Conservation (phyloP, 1,139 yeast species). For the Suhomyces coccinellae region DNA sequence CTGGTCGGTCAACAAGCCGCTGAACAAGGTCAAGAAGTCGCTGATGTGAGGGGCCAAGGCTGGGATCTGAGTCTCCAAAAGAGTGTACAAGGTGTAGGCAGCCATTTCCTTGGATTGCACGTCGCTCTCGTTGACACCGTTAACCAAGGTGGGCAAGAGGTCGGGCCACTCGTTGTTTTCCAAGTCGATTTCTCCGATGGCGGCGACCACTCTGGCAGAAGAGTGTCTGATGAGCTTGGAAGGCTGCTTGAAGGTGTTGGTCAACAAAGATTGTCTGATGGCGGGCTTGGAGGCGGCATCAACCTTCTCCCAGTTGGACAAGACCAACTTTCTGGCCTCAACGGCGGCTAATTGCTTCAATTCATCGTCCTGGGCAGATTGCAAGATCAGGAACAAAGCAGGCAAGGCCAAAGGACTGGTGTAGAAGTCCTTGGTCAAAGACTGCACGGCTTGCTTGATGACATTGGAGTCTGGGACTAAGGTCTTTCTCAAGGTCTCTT, state of each 20-base stretch:
- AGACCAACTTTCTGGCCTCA: slow-evolving; percentile 84
- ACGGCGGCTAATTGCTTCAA: slow-evolving; percentile 89
- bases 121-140: slow-evolving; percentile 63
- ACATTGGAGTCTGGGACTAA: slow-evolving; percentile 74
- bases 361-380: slow-evolving; percentile 60
- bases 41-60: slow-evolving; percentile 61
- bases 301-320: slow-evolving; percentile 66
- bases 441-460: slow-evolving; percentile 79
- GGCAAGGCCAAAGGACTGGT: slow-evolving; percentile 73
- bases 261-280: slow-evolving; percentile 68
- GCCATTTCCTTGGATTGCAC: slow-evolving; percentile 79
- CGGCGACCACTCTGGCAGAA: slow-evolving; percentile 83
- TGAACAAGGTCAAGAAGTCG: slow-evolving; percentile 70
- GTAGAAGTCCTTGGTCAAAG: slow-evolving; percentile 75
- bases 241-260: slow-evolving; percentile 58
- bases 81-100: slow-evolving; percentile 71
- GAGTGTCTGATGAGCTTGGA: slow-evolving; percentile 81
- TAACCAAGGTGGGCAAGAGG: slow-evolving; percentile 68
- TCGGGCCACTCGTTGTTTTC: slow-evolving; percentile 71
- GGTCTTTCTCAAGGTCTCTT: slow-evolving; percentile 74
- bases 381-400: slow-evolving; percentile 78
- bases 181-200: slow-evolving; percentile 78
- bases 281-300: slow-evolving; percentile 55
- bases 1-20: slow-evolving; percentile 65
- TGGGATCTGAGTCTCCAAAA: slow-evolving; percentile 73